Conservation (phyloP, 1,139 yeast genomes). For the Yamadazyma atlantica region DNA sequence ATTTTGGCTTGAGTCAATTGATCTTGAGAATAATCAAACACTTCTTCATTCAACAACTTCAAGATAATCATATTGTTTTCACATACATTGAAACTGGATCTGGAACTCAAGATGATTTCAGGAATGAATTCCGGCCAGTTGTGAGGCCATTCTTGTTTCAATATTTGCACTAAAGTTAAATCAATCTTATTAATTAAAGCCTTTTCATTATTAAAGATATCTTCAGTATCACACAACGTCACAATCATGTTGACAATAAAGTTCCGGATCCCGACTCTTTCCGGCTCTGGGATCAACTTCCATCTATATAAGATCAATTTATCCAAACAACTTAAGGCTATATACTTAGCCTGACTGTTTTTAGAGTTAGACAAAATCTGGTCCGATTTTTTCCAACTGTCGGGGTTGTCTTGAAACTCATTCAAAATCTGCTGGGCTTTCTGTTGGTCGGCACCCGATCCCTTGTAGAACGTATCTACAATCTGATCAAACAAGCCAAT, state of each 20-base stretch:
- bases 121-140: constrained; percentile 98
- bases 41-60: constrained; percentile 88
- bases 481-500: constrained; percentile 76
- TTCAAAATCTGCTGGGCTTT: constrained; percentile 82
- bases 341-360: constrained; percentile 86
- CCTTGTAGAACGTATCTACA: constrained; percentile 84
- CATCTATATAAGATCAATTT: constrained; percentile 88
- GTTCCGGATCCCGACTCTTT: constrained; percentile 85
- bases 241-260: constrained; percentile 91
- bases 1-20: constrained; percentile 97
- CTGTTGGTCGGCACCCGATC: constrained; percentile 78
- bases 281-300: constrained; percentile 88
- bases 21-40: constrained; percentile 90
- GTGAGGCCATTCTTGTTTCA: constrained; percentile 98
- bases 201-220: constrained; percentile 69
- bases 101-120: constrained; percentile 82
- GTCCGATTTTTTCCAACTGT: constrained; percentile 95
- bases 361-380: constrained; percentile 76
- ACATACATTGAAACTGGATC: constrained; percentile 88
- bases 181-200: constrained; percentile 92
- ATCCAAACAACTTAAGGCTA: constrained; percentile 87
- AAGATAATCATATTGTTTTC: constrained; percentile 95
- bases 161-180: constrained; percentile 86
- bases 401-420: constrained; percentile 90
- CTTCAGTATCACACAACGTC: constrained; percentile 83